Evolutionary conservation across 208 protist genomes (phyloP), one percentile per base, ranked within the genome.

Genomic region (Acanthamoeba lenticulata): DNA sequence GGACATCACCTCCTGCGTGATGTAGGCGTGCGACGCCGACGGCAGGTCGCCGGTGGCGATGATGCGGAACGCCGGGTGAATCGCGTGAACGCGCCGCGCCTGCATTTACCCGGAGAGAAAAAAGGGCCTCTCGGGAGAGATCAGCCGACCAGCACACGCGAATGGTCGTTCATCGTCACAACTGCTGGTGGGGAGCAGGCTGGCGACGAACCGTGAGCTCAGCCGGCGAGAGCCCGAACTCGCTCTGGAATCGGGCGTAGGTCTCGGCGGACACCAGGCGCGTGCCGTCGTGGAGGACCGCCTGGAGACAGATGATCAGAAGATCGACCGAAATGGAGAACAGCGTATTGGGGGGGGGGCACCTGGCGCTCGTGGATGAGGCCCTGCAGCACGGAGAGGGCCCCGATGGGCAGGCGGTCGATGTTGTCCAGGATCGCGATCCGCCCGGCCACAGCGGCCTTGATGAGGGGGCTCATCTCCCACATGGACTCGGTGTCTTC

Each of bases 351-450:
- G 5, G 32, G 29, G 29, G 42, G n/a, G 24, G 19, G 3, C 38
- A 91, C 85, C 36, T 92, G 86, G 0, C 86, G 86, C 34, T 92
- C 86, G 15, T 72, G 57, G 40, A 92, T 74, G 52, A 92, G 86
- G 27, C 57, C 72, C 32, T 92, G 86, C 1, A 92, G 86, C 24
- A 92, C 86, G 5, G 86, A 92, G 17, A 92, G 45, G 49, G 86
- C 57, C 32, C 86, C 57, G 42, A 92, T 32, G 19, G 86, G 86
- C 6, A 92, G 52, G 13, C 86, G 49, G 42, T 92, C 69, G 57
- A 99, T 95, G 69, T 98, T 98, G 94, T 99, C 98, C 60, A 99
- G 96, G n/a, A 99, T 96, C 13, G 96, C 97, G 1, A 99, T 96
- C 21, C 96, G 85, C 13, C 98, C 98, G 44, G 96, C 65, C 42